These are phyloP conservation scores for Leptosphaerulina australis DNA, from an alignment of 2,329 filamentous ascomycete genomes.

Conservation along the genomic window DNA sequence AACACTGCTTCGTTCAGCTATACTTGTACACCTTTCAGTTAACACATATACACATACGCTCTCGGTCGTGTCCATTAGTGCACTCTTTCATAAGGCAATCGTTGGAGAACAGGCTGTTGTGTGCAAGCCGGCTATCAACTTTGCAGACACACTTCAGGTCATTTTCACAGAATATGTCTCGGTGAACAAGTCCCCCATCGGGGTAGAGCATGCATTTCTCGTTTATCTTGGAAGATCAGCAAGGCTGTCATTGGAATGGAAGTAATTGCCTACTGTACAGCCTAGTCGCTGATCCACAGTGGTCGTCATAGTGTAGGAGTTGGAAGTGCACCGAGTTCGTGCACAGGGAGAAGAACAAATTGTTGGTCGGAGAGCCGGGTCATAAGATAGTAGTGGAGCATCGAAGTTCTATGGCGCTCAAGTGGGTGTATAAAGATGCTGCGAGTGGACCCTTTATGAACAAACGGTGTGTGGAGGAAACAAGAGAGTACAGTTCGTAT, in stretches of 20 bases:
- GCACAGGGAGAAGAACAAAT: not conserved
- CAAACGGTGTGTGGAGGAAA: conserved; percentile 4
- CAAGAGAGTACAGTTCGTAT: not conserved
- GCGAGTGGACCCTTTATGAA: not conserved
- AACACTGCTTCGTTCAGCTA: conserved; percentile 18
- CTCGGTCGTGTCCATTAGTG: conserved; percentile 12
- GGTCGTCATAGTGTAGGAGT: not conserved
- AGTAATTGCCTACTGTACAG: not conserved
- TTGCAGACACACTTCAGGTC: conserved; percentile 28
- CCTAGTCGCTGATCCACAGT: not conserved
- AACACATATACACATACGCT: conserved; percentile 7
- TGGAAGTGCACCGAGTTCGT: not conserved
- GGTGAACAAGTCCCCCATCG: not conserved
- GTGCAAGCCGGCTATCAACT: conserved; percentile 17
- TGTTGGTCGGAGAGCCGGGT: too few relatives aligned
- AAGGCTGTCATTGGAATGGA: not conserved
- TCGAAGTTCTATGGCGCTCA: not conserved
- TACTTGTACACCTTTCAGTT: not conserved
- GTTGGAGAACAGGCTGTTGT: conserved; percentile 21
- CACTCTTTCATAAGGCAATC: conserved; percentile 24
- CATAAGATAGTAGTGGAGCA: not conserved
- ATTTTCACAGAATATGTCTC: conserved; percentile 11
- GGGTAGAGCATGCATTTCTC: conserved; percentile 14
- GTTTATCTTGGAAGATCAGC: conserved; percentile 13
- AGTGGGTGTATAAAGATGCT: not conserved